phyloP scores from a whole-genome alignment of 139 green algal genomes.

The Ettlia oleoabundans region DNA sequence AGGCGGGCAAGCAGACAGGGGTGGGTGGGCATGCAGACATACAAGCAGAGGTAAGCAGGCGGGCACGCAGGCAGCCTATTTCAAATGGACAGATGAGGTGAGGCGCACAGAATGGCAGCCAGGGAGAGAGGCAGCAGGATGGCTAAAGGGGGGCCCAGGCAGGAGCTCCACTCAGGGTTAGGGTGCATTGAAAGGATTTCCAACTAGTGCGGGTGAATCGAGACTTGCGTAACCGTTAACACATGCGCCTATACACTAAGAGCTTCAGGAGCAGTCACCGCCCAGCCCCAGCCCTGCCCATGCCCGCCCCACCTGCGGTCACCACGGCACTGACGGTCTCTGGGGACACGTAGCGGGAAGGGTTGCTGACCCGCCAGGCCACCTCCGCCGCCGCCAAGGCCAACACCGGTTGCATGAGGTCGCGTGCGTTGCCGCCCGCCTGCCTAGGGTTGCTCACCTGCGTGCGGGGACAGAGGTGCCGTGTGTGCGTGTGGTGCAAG shows the following conservation, averaged over 20 bases:
- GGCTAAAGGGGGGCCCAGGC: too few species aligned
- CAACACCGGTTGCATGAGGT: slow-evolving; percentile 44
- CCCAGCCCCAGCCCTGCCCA: too few species aligned
- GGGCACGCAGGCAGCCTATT: too few species aligned
- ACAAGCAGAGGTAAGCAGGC: neutral
- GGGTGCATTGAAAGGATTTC: too few species aligned
- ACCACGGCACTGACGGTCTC: slow-evolving; percentile 8
- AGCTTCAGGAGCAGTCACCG: too few species aligned
- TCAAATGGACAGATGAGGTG: too few species aligned
- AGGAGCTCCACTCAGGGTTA: neutral
- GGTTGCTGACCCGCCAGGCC: slow-evolving; percentile 29
- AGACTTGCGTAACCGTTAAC: too few species aligned
- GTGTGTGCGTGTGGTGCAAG: neutral
- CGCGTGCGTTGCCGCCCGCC: slow-evolving; percentile 8
- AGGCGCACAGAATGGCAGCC: too few species aligned
- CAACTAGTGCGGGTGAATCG: too few species aligned
- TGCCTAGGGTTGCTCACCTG: neutral
- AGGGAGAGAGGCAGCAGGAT: too few species aligned
- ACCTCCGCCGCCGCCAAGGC: slow-evolving; percentile 26
- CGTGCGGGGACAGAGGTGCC: neutral
- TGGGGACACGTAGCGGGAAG: slow-evolving; percentile 1
- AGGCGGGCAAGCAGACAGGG: neutral
- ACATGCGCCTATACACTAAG: too few species aligned
- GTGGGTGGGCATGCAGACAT: neutral
- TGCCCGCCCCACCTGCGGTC: neutral